A percentile compares a stretch with the other conserved stretches of the same genome.
phyloP scores from a whole-genome alignment of 2,329 filamentous ascomycete genomes.

The Nigrospora osmanthi region DNA sequence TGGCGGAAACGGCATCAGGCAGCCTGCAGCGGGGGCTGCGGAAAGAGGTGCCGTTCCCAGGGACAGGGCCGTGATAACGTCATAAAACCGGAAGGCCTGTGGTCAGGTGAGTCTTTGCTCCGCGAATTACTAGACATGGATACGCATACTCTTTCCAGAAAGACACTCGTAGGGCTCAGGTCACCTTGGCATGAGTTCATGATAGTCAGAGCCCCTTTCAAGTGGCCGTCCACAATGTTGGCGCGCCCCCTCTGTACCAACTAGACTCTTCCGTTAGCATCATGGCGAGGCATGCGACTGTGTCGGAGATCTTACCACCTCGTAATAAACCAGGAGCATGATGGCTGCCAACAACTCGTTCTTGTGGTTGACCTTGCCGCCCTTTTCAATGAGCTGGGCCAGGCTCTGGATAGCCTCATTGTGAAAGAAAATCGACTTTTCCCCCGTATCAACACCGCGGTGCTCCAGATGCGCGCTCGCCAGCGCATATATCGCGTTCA shows the following conservation, averaged over 20 bases:
- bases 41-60: slow-evolving; percentile 51
- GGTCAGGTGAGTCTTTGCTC: slow-evolving; percentile 11
- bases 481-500: slow-evolving; percentile 78
- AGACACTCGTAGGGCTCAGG: slow-evolving; percentile 43
- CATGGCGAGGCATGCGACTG: not conserved
- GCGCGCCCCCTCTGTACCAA: slow-evolving; percentile 52
- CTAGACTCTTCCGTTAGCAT: slow-evolving; percentile 25
- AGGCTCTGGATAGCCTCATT: slow-evolving; percentile 52
- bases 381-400: slow-evolving; percentile 46
- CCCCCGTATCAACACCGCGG: slow-evolving; percentile 40
- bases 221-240: slow-evolving; percentile 52
- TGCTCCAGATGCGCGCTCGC: slow-evolving; percentile 78
- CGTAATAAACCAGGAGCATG: slow-evolving; percentile 55
- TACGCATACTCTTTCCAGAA: slow-evolving; percentile 46
- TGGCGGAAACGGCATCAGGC: slow-evolving; percentile 37
- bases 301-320: slow-evolving; percentile 40
- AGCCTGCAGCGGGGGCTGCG: slow-evolving; percentile 36
- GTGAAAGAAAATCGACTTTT: slow-evolving; percentile 52
- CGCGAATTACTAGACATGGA: too few species aligned
- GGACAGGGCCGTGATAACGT: slow-evolving; percentile 56
- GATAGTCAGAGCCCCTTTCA: slow-evolving; percentile 54
- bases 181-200: slow-evolving; percentile 41
- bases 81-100: slow-evolving; percentile 58
- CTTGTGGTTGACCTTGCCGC: slow-evolving; percentile 33
- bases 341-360: slow-evolving; percentile 55